Evolutionary conservation across 1,284 basidiomycete genomes (phyloP), one percentile per base, ranked within the genome.

Genomic region (Cutaneotrichosporon dermatis): DNA sequence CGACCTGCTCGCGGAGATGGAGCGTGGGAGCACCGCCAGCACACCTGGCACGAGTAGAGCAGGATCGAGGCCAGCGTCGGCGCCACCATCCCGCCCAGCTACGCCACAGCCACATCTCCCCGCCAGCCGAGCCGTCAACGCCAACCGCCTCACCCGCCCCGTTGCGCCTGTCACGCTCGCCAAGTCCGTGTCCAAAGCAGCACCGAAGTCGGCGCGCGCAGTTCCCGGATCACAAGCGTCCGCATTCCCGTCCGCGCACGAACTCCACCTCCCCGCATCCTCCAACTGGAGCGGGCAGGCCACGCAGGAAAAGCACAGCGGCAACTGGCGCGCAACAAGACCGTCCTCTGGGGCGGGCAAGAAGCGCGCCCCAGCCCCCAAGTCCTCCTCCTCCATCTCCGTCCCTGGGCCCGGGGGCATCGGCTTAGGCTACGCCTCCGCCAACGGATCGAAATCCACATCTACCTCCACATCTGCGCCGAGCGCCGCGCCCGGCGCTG

Each of bases 271-370:
- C 15, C 50, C 50, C 10, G 15, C 50, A 2, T 41, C 4, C 50
- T 25, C 37, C 8, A 39, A 33, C 16, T 51, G 39, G 39, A n/a
- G 37, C 39, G 39, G 15, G 39, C 4, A 15, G 39, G 35, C 15
- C 5, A 39, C 6, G 15, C 48, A 7, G 33, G 12, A 34, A 6
- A 34, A 34, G 12, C 48, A 5, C 12, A 37, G 65, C 2, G 65
- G 68, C n/a, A 73, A 76, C 46, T 77, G 76, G 75, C 61, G 44
- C 2, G 11, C 58, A 4, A 11, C 43, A 2, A 40, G 39, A 40
- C 12, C 39, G 12, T 9, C 9, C 39, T 40, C 39, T 12, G 39
- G 39, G 39, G 8, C 39, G 9, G 39, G 39, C 39, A 40, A 12
- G 39, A 40, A 40, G 39, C 39, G 39, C 39, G 25, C 25, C 25